These are phyloP conservation scores for Psilocybe cubensis DNA, from an alignment of 768 basidiomycete species.

Conservation along the genomic window DNA sequence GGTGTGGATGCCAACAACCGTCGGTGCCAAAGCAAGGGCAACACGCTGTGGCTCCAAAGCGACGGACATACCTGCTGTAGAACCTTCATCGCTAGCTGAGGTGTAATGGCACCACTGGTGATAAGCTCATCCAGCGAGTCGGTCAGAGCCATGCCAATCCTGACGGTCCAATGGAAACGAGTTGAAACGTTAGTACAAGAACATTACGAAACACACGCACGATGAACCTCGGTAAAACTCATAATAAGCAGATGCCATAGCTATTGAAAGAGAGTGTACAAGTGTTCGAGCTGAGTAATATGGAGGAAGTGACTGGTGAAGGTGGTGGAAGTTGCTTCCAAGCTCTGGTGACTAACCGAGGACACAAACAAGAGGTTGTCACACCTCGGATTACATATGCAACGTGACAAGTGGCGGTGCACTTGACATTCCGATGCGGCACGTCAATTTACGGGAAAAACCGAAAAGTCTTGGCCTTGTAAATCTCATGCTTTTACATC, in stretches of 20 bases:
- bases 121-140: conserved; percentile 99
- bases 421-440: background rate
- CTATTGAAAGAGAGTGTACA: background rate
- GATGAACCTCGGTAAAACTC: conserved; percentile 93
- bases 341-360: background rate
- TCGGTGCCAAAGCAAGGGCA: background rate
- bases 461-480: background rate
- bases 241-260: conserved; percentile 85
- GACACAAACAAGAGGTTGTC: background rate
- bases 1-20: background rate
- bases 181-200: conserved; percentile 5
- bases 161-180: conserved; percentile 30
- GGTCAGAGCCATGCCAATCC: conserved; percentile 96
- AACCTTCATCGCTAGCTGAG: conserved; percentile 99
- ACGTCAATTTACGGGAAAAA: background rate
- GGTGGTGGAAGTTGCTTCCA: background rate
- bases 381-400: background rate
- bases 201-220: conserved; percentile 49
- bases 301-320: conserved; percentile 1
- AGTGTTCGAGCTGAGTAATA: background rate
- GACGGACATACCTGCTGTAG: conserved; percentile 77
- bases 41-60: background rate
- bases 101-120: conserved; percentile 94
- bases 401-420: background rate
- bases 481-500: too few species aligned